Conservation (phyloP, 2,329 filamentous ascomycete genomes). For the Triangularia setosa region DNA sequence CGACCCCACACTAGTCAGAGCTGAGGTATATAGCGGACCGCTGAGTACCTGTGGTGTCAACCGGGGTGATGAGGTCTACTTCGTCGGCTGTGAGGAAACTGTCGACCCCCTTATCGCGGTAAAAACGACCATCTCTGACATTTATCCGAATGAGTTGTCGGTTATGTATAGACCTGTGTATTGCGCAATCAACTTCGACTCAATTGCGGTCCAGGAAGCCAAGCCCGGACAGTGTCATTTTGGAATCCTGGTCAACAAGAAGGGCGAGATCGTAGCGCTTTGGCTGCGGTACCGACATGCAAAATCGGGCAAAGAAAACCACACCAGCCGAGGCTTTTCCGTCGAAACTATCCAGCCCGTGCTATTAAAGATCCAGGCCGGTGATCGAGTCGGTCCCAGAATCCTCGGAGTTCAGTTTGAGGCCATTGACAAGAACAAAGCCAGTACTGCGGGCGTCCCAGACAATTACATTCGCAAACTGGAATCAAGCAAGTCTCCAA, state of each 20-base stretch:
- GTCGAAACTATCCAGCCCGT: constrained; percentile 86
- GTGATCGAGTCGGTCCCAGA: constrained; percentile 72
- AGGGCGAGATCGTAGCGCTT: constrained; percentile 88
- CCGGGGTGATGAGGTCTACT: constrained; percentile 90
- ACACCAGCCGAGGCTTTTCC: constrained; percentile 91
- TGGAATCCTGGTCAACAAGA: constrained; percentile 83
- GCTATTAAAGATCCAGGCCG: constrained; percentile 76
- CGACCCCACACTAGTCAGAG: constrained; percentile 87
- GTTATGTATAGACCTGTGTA: constrained; percentile 90
- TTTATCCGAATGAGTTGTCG: constrained; percentile 93
- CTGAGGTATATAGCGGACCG: constrained; percentile 83
- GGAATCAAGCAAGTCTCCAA: no score
- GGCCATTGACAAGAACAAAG: constrained; percentile 94
- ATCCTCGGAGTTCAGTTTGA: constrained; percentile 94
- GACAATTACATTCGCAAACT: constrained; percentile 41
- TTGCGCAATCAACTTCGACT: constrained; percentile 90
- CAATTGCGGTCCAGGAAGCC: constrained; percentile 93
- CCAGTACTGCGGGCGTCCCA: constrained; percentile 91
- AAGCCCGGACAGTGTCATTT: constrained; percentile 88
- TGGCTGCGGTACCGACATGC: constrained; percentile 98
- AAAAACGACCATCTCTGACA: constrained; percentile 83
- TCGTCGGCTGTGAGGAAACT: constrained; percentile 97
- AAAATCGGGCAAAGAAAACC: constrained; percentile 81
- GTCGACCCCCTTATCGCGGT: constrained; percentile 89
- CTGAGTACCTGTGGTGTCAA: constrained; percentile 79